Evolutionary conservation across 768 basidiomycete species (phyloP).

Genomic region (Trametopsis cervina): DNA sequence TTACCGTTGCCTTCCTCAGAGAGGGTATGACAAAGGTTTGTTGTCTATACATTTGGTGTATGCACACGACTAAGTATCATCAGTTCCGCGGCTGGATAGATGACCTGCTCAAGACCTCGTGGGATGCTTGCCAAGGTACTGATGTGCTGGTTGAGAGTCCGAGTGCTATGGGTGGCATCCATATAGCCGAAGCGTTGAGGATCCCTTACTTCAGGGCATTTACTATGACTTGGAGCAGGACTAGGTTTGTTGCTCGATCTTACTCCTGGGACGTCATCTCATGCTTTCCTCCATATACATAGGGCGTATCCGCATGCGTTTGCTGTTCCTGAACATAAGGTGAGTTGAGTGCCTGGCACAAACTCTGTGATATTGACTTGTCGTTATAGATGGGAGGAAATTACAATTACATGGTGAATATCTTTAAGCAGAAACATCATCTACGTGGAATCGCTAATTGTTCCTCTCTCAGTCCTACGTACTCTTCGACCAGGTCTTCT

Average conservation of each 20-base stretch:
- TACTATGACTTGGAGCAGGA: constrained; percentile 97
- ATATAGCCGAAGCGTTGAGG: constrained; percentile 89
- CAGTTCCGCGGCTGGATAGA: constrained; percentile 98
- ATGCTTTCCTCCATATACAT: constrained; percentile 8
- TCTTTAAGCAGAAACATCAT: not conserved
- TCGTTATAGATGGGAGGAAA: constrained; percentile 78
- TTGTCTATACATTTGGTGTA: constrained; percentile 1
- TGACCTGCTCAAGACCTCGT: constrained; percentile 89
- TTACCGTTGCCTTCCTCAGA: constrained; percentile 91
- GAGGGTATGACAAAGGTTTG: constrained; percentile 81
- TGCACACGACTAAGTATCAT: not conserved
- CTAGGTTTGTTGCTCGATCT: constrained; percentile 39
- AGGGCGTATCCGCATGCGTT: constrained; percentile 97
- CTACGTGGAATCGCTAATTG: not conserved
- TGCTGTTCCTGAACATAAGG: constrained; percentile 94
- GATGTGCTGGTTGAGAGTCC: constrained; percentile 94
- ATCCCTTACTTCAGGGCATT: constrained; percentile 96
- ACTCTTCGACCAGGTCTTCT: constrained; percentile 97
- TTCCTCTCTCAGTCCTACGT: constrained; percentile 69
- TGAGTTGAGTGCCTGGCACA: constrained; percentile 20
- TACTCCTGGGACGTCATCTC: not conserved
- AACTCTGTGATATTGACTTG: not conserved
- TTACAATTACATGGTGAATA: constrained; percentile 93
- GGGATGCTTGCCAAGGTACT: constrained; percentile 93
- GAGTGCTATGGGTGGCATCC: constrained; percentile 94